phyloP scores from a whole-genome alignment of 1,139 yeast genomes.

The Yarrowia galli region DNA sequence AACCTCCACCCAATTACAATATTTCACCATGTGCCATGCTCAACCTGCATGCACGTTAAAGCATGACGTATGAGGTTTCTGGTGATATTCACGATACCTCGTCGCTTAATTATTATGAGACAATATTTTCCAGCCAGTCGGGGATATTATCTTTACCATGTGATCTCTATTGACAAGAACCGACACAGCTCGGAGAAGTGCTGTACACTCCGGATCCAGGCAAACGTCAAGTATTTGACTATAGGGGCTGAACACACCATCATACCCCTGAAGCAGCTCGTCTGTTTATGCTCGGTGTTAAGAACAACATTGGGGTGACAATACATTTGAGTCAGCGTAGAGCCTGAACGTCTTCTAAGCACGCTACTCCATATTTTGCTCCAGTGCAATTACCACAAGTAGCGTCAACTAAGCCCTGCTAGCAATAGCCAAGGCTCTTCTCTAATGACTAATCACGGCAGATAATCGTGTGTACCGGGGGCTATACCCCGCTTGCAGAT shows the following conservation, averaged over 20 bases:
- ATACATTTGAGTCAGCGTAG: neutral
- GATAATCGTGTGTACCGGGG: no score
- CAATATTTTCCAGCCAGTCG: neutral
- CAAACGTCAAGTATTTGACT: neutral
- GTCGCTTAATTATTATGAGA: constrained; percentile 17
- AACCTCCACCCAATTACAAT: neutral
- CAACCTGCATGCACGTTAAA: constrained; percentile 10
- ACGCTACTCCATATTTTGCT: neutral
- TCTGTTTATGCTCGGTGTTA: neutral
- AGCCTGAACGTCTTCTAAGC: no score
- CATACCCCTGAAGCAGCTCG: neutral
- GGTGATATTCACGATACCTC: neutral
- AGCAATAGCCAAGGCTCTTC: neutral
- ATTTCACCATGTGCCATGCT: neutral
- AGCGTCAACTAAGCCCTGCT: neutral
- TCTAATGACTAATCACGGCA: neutral
- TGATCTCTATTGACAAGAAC: neutral
- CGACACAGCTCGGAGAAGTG: neutral
- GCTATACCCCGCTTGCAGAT: neutral
- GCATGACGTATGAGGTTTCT: constrained; percentile 1
- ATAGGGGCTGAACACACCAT: neutral
- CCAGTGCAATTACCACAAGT: neutral
- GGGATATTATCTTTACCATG: neutral
- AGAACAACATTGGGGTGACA: neutral
- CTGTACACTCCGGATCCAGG: no score